These are phyloP conservation scores for Xerocomellus chrysenteron DNA, from an alignment of 768 basidiomycete genomes.

Conservation along the genomic window DNA sequence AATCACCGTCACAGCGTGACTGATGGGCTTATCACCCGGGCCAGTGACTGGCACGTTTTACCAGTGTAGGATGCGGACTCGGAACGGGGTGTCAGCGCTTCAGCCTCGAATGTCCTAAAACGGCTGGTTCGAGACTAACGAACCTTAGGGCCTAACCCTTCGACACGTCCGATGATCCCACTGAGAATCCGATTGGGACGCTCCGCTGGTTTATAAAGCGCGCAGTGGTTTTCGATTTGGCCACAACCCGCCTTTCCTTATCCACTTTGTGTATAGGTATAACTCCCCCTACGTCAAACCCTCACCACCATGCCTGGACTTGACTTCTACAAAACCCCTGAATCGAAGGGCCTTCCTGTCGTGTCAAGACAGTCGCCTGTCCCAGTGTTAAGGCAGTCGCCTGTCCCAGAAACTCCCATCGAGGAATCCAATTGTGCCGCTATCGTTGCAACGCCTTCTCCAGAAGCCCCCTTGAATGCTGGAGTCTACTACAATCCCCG, in stretches of 20 bases:
- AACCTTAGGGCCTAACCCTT: conserved; percentile 18
- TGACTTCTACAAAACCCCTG: conserved; percentile 28
- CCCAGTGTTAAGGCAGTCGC: too few species aligned
- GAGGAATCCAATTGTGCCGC: not conserved
- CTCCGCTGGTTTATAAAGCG: conserved; percentile 24
- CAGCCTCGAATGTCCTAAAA: too few species aligned
- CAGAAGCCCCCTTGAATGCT: conserved; percentile 10
- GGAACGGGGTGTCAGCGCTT: too few species aligned
- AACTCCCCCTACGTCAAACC: conserved; percentile 2
- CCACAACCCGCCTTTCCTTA: not conserved
- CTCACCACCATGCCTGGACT: conserved; percentile 33
- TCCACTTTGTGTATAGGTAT: conserved; percentile 25
- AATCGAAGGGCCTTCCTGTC: not conserved
- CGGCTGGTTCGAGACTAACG: too few species aligned
- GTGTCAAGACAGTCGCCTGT: too few species aligned
- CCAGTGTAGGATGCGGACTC: too few species aligned
- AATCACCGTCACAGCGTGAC: too few species aligned
- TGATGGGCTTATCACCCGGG: too few species aligned
- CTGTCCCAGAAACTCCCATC: conserved; percentile 4
- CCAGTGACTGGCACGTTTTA: too few species aligned
- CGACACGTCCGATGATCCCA: conserved; percentile 9
- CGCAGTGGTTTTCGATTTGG: not conserved
- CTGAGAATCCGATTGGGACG: conserved; percentile 12
- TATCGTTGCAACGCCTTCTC: conserved; percentile 3
- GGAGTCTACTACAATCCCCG: conserved; percentile 63